phyloP scores from a whole-genome alignment of 176 grass and related monocot species.

The Bromus sterilis region DNA sequence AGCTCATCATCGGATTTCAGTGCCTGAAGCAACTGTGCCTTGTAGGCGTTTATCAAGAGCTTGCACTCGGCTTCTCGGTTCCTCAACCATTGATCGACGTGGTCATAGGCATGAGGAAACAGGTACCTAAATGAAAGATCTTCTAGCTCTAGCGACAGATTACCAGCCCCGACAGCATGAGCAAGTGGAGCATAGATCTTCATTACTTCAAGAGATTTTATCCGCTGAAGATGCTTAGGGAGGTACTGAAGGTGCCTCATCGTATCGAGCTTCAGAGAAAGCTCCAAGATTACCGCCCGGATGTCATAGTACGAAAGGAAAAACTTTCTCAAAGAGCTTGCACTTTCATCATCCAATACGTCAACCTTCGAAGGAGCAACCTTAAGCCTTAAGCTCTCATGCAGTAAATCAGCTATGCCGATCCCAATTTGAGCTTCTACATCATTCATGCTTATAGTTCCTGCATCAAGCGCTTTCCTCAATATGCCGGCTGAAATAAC shows the following conservation, averaged over 20 bases:
- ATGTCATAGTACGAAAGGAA: conserved; percentile 90
- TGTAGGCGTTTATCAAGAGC: conserved; percentile 54
- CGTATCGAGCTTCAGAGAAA: conserved; percentile 71
- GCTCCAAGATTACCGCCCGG: conserved; percentile 74
- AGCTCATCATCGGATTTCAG: conserved; percentile 59
- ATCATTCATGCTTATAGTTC: conserved; percentile 64
- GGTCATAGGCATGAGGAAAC: conserved; percentile 78
- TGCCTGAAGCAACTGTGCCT: conserved; percentile 49
- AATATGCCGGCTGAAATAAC: conserved; percentile 89
- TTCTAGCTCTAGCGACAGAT: conserved; percentile 79
- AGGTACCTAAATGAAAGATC: conserved; percentile 84
- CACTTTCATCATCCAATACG: conserved; percentile 66
- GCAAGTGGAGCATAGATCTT: conserved; percentile 92
- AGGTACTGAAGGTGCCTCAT: conserved; percentile 73
- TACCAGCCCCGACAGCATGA: conserved; percentile 75
- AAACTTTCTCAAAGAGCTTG: conserved; percentile 58
- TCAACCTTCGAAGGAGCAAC: conserved; percentile 72
- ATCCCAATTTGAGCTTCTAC: conserved; percentile 61
- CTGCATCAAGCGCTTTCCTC: conserved; percentile 69
- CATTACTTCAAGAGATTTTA: conserved; percentile 82
- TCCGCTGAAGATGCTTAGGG: conserved; percentile 64
- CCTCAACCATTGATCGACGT: conserved; percentile 69
- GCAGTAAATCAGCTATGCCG: conserved; percentile 59
- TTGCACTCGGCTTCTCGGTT: conserved; percentile 60
- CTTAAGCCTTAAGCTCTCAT: conserved; percentile 73